Evolutionary conservation across 495 filamentous ascomycete species (phyloP), one percentile per base, ranked within the genome.

Genomic region (Talaromyces thailandensis): DNA sequence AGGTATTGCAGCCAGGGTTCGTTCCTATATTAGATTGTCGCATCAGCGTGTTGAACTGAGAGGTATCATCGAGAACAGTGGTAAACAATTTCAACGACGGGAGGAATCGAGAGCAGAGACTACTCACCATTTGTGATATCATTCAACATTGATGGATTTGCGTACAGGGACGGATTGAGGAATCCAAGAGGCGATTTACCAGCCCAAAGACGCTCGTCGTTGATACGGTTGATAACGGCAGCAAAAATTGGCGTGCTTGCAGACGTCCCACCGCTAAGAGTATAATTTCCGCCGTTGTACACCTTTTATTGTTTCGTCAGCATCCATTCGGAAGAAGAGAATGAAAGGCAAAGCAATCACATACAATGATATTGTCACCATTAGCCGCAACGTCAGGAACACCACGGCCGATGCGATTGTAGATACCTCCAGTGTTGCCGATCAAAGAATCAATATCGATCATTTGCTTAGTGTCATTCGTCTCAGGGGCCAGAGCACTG

Each of bases 151-250:
- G 72, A 67, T 0, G 79, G 73, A 56, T 81, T 68, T 1, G 71
- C 69, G 61, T 84, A 85, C 7, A 83, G 68, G 0, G 77, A 71
- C 0, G 79, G 78, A 63, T 84, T 83, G 5, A 84, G 58, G 61
- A 84, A 84, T 1, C 82, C 82, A 8, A 84, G 67, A 3, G 81
- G 61, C 0, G 70, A 65, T 69, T 82, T 83, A 7, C 81, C 80
- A 9, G 62, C 67, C 4, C 65, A 66, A 14, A 82, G 58, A 55
- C 81, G 74, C 62, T 79, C 76, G 24, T 76, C 79, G 61, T 81
- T 84, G 32, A 84, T 77, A 45, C 66, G 71, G 24, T 70, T 73
- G 37, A 79, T 67, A 60, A 79, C 70, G 14, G 68, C 50, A 6
- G 65, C 74, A 51, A 76, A 71, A 6, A 72, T 70, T 0, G 76